Base-by-base conservation (phyloP, 176 grass and related monocot genomes). In the Alloteropsis semialata region DNA sequence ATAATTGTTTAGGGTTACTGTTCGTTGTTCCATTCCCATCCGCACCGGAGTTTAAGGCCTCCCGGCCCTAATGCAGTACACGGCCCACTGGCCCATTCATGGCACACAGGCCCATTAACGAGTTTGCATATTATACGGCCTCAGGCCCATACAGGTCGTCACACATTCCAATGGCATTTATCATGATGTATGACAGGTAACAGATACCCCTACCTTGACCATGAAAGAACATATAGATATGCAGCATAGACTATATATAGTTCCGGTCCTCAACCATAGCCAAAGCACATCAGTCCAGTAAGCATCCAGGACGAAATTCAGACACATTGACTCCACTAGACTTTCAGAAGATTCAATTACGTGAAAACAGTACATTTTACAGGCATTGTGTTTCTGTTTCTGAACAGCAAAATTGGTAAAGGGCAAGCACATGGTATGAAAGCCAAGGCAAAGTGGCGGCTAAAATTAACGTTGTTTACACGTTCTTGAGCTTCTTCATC, bases 401-500 rank as follows among this genome's bases (percentile, higher is more conserved):
- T 76, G 69, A 85, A 85, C 76, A 81, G 11, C 42, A 89, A 81
- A 80, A 75, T 80, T 68, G 25, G 65, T n/a, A 87, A 17, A 0
- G 45, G 75, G 18, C 79, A 87, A 62, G 33, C 30, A 49, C 60
- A 51, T 19, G 4, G 30, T 56, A 30, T 80, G 10, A 71, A 22
- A 71, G 54, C 33, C 49, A 78, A 71, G 15, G n/a, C 17, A 79
- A 28, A 73, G 39, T n/a, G 10, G 24, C 0, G 3, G 45, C 58
- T 6, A 12, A 29, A 16, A 84, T 79, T 15, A 30, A 27, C 19
- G 76, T 9, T 19, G 15, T 19, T 86, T 30, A 90, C 5, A 94
- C 86, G 27, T 90, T 94, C 84, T 91, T 88, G 54, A 88, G 82
- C 81, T 98, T 94, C 92, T 89, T 95, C 96, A 91, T 89, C 84